Percentiles rank a stretch among this genome's conserved stretches.
phyloP scores from a whole-genome alignment of 2,329 filamentous ascomycete genomes.

The Trichoderma oligosporum region DNA sequence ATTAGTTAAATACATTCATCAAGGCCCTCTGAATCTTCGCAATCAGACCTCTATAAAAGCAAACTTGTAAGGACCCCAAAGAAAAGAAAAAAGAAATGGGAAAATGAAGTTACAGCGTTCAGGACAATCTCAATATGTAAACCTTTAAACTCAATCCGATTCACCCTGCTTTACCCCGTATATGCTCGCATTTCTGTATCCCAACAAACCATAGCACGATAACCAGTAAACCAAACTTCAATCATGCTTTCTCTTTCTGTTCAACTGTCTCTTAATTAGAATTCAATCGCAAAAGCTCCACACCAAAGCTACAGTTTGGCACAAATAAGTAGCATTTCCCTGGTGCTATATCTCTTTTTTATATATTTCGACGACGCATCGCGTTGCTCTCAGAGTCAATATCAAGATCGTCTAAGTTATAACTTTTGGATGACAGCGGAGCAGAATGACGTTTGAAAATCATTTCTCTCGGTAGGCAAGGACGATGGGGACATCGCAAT shows the following conservation, averaged over 20 bases:
- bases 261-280: neutral
- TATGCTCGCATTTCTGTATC: conserved; percentile 4
- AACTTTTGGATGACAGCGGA: neutral
- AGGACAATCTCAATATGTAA: neutral
- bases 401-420: neutral
- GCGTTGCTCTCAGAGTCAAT: neutral
- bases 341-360: neutral
- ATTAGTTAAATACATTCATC: neutral
- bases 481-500: neutral
- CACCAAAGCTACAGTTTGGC: neutral
- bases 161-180: neutral
- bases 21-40: neutral
- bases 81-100: neutral
- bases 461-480: no score
- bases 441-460: no score
- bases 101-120: neutral
- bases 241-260: neutral
- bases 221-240: neutral
- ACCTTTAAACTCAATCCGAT: neutral
- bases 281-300: neutral
- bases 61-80: neutral
- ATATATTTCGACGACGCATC: neutral
- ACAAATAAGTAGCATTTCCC: neutral
- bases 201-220: neutral
- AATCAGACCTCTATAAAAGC: neutral